phyloP scores from a whole-genome alignment of 331 rosid genomes.

The Ulmus americana region DNA sequence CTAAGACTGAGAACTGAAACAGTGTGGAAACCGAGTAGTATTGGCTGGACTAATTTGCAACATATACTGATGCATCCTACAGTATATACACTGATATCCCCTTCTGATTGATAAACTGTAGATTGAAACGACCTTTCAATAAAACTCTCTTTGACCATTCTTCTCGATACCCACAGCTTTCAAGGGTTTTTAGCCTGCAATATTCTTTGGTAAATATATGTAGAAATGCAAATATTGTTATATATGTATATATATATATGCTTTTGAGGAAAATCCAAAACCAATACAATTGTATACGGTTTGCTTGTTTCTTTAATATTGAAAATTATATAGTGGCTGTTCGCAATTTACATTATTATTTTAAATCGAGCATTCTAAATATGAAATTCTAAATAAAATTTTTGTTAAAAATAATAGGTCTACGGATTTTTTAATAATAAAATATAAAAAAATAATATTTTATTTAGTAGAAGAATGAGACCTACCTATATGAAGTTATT shows the following conservation, averaged over 20 bases:
- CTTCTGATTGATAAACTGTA: conserved; percentile 49
- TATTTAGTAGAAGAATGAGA: too few relatives aligned
- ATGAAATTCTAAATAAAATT: too few relatives aligned
- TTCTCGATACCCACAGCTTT: conserved; percentile 1
- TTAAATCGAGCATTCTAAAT: too few relatives aligned
- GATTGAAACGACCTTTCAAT: conserved; percentile 57
- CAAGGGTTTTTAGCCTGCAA: conserved; percentile 16
- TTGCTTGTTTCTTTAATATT: neutral
- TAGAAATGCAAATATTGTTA: neutral
- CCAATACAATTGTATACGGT: neutral
- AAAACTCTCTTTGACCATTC: conserved; percentile 33
- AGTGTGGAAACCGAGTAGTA: conserved; percentile 30
- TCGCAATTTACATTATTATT: too few relatives aligned
- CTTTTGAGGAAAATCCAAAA: neutral
- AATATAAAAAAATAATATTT: too few relatives aligned
- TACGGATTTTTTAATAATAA: too few relatives aligned
- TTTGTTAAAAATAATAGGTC: too few relatives aligned
- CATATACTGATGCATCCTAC: conserved; percentile 35
- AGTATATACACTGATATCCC: conserved; percentile 21
- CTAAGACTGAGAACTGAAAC: conserved; percentile 29
- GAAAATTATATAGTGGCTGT: too few relatives aligned
- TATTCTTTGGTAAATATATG: conserved; percentile 13
- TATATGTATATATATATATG: neutral
- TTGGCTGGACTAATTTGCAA: conserved; percentile 39
- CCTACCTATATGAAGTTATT: too few relatives aligned